Evolutionary conservation across 345 rosid species (phyloP).

Genomic region (Odontarrhena argentea): DNA sequence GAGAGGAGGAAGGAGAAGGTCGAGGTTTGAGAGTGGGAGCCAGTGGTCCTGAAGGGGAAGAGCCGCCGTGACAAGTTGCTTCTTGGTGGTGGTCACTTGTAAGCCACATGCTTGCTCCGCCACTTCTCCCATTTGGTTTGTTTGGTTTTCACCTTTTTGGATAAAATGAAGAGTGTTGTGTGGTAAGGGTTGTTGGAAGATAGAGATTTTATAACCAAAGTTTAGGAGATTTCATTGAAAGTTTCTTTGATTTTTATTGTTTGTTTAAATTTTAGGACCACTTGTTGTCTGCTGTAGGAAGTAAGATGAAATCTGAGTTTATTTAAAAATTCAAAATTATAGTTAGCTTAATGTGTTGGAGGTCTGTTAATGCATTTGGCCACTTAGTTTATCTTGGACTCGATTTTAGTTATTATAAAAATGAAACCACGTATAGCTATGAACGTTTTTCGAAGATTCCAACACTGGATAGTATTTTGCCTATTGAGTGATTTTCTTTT

Average conservation of each 20-base stretch:
- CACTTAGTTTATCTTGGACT: no score
- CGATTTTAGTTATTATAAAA: no score
- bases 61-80: constrained; percentile 64
- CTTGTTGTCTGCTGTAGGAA: no score
- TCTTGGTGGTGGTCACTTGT: constrained; percentile 45
- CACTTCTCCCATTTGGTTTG: constrained; percentile 32
- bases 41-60: constrained; percentile 74
- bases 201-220: constrained; percentile 31
- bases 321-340: no score
- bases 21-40: constrained; percentile 86
- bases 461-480: no score
- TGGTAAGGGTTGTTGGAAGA: constrained; percentile 29
- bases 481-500: no score
- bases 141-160: background rate
- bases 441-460: no score
- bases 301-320: no score
- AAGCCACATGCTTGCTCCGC: constrained; percentile 41
- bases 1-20: constrained; percentile 73
- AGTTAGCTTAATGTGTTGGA: no score
- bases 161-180: constrained; percentile 28
- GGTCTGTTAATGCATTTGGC: no score
- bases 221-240: constrained; percentile 28
- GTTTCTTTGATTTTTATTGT: background rate
- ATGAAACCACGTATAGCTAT: no score
- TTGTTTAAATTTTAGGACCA: no score